Base-by-base conservation (phyloP, 2,329 filamentous ascomycete genomes). In the Penicillium sp. region DNA sequence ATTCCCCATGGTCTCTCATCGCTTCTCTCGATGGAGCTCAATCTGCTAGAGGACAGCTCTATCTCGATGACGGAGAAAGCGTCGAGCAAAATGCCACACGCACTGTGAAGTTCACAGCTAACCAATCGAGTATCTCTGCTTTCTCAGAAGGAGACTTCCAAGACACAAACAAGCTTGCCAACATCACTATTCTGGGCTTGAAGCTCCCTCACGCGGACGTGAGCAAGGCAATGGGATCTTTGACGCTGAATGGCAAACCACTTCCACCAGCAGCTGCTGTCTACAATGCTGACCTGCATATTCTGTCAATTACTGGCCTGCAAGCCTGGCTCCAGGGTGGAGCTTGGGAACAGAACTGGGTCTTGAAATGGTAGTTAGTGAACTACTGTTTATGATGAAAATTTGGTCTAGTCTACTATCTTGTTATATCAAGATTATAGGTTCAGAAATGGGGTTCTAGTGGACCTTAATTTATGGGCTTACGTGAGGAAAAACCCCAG, bases 1-100 rank as follows among this genome's bases (percentile, higher is more conserved):
- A 80, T 49, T 89, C 85, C 48, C 82, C 85, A 0, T 93, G 89
- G 87, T 83, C 83, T 8, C 62, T 93, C 42, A 77, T 92, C 10
- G 83, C 85, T 1, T 87, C 88, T 2, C 80, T 90, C 1, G 80
- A 83, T 60, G 65, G 68, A 1, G 67, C 81, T 16, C 85, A 86
- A 0, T 71, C 73, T 1, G 89, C 90, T 0, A 75, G 67, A 2
- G 90, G 90, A 0, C 72, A 77, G 19, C 72, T 93, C 29, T 92
- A 93, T 68, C 69, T 92, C 8, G 90, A 93, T 65, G 90, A 93
- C 64, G 90, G 90, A 1, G 88, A 88, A 74, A 89, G 85, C 54
- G 57, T 91, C 8, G 66, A 72, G 33, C 87, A 84, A 0, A 77
- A 81, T 13, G 77, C 79, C 0, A 87, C 81, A 0, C 78, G 86